Conservation (phyloP, 2,329 filamentous ascomycete species). For the Diaporthe aspalathi region DNA sequence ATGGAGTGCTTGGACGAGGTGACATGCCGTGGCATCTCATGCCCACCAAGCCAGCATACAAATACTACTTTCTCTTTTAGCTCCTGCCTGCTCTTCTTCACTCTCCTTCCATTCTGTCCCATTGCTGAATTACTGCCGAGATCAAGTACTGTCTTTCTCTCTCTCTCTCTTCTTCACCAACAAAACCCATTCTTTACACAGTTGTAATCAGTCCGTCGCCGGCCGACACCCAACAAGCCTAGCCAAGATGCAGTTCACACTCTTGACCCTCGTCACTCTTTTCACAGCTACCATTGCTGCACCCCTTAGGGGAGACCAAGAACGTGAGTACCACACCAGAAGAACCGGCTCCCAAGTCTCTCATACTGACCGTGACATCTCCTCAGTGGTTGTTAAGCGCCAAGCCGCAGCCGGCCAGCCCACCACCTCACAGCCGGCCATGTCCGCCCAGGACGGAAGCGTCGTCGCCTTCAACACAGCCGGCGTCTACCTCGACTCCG, state of each 20-base stretch:
- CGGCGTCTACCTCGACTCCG: slow-evolving; percentile 56
- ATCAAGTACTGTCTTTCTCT: slow-evolving; percentile 41
- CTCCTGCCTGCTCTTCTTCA: not conserved
- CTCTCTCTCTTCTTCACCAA: slow-evolving; percentile 43
- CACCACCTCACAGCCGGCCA: slow-evolving; percentile 56
- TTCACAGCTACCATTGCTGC: slow-evolving; percentile 58
- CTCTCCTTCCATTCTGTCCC: slow-evolving; percentile 27
- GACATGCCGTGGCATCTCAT: slow-evolving; percentile 30
- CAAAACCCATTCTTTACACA: slow-evolving; percentile 40
- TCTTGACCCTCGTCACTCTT: slow-evolving; percentile 59
- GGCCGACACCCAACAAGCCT: slow-evolving; percentile 56
- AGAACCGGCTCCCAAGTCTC: too few relatives aligned
- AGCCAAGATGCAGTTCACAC: slow-evolving; percentile 62
- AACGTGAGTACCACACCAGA: not conserved
- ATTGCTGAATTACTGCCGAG: slow-evolving; percentile 33
- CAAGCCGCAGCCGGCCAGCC: slow-evolving; percentile 44
- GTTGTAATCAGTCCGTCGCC: slow-evolving; percentile 58
- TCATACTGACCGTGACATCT: slow-evolving; percentile 1
- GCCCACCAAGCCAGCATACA: slow-evolving; percentile 36
- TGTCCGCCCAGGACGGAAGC: slow-evolving; percentile 59
- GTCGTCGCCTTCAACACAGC: slow-evolving; percentile 58
- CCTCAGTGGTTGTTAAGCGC: slow-evolving; percentile 44
- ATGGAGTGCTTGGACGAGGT: slow-evolving; percentile 32
- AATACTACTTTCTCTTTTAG: slow-evolving; percentile 40
- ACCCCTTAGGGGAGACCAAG: slow-evolving; percentile 42